Conservation (phyloP, 2,329 filamentous ascomycete species). For the Phialophora tarda region DNA sequence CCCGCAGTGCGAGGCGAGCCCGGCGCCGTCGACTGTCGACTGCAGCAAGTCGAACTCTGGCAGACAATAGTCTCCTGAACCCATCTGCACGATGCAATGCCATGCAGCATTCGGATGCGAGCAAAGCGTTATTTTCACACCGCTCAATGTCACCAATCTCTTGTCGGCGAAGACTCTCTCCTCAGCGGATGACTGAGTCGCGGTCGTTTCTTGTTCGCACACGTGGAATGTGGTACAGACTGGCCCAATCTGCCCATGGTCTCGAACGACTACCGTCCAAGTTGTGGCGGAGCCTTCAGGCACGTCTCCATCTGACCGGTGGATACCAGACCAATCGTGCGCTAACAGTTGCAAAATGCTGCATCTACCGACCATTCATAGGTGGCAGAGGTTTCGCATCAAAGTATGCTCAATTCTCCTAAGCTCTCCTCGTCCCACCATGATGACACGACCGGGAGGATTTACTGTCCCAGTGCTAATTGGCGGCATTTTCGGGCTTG, state of each 20-base stretch:
- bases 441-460: not conserved
- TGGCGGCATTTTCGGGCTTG: not conserved
- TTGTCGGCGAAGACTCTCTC: slow-evolving; percentile 2
- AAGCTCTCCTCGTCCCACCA: not conserved
- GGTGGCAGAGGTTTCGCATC: not conserved
- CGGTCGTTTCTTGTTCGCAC: slow-evolving; percentile 26
- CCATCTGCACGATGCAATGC: slow-evolving; percentile 22
- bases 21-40: not conserved
- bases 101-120: slow-evolving; percentile 9
- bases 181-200: not conserved
- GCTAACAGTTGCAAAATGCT: slow-evolving; percentile 5
- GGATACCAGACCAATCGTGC: slow-evolving; percentile 13
- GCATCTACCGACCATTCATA: slow-evolving; percentile 5
- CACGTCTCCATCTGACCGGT: slow-evolving; percentile 13
- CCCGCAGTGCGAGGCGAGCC: slow-evolving; percentile 2
- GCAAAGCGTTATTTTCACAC: slow-evolving; percentile 16
- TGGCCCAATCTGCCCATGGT: not conserved
- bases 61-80: slow-evolving; percentile 18
- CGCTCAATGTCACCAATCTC: slow-evolving; percentile 18
- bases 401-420: slow-evolving; percentile 2
- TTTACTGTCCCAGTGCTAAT: not conserved
- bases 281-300: slow-evolving; percentile 16
- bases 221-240: slow-evolving; percentile 22
- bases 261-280: slow-evolving; percentile 3
- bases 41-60: not conserved